These are phyloP conservation scores for Syncephalastrum contaminatum DNA, from an alignment of 371 early-diverging fungal species.

Conservation along the genomic window DNA sequence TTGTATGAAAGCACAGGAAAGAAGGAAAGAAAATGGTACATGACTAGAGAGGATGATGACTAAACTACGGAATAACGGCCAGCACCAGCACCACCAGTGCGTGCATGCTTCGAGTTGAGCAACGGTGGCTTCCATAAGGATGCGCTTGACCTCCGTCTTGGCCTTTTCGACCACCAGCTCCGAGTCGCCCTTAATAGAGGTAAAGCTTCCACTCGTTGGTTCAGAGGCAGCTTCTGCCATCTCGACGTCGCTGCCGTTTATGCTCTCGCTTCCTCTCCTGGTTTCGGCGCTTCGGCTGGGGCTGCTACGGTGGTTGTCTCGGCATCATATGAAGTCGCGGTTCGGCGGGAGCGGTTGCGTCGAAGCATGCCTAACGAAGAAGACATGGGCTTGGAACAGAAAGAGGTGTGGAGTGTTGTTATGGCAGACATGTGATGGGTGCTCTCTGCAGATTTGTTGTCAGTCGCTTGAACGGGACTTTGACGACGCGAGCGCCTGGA, in stretches of 20 bases:
- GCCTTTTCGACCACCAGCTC: conserved; percentile 89
- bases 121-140: conserved; percentile 83
- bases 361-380: too few relatives aligned
- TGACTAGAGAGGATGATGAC: conserved; percentile 5
- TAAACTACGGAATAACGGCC: conserved; percentile 54
- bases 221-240: too few relatives aligned
- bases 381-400: too few relatives aligned
- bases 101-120: conserved; percentile 71
- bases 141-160: conserved; percentile 89
- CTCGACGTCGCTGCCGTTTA: too few relatives aligned
- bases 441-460: background rate
- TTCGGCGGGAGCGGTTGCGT: conserved; percentile 16
- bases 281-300: too few relatives aligned
- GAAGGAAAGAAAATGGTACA: background rate
- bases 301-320: too few relatives aligned
- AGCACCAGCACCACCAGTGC: conserved; percentile 43
- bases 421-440: background rate
- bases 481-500: background rate
- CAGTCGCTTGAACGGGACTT: background rate
- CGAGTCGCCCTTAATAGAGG: conserved; percentile 92
- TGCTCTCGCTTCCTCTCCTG: too few relatives aligned
- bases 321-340: conserved; percentile 46
- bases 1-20: background rate
- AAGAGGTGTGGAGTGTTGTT: background rate
- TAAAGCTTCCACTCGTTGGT: conserved; percentile 87